These are phyloP conservation scores for Albifimbria verrucaria DNA, from an alignment of 2,329 filamentous ascomycete genomes.

Conservation along the genomic window DNA sequence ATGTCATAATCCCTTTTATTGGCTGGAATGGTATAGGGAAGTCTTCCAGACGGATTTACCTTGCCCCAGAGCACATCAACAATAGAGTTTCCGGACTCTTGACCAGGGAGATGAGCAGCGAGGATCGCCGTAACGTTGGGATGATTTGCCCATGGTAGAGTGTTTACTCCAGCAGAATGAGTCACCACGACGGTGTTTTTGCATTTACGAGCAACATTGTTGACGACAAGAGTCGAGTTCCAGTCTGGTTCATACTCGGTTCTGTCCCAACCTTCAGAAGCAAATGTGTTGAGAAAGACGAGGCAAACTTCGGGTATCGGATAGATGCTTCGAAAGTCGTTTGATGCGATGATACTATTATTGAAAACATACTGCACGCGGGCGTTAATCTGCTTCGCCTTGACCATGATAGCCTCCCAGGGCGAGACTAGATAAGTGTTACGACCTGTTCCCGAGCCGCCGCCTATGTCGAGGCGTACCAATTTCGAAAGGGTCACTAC, in stretches of 20 bases:
- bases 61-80: slow-evolving; percentile 71
- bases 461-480: slow-evolving; percentile 49
- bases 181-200: slow-evolving; percentile 8
- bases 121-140: slow-evolving; percentile 69
- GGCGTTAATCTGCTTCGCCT: slow-evolving; percentile 34
- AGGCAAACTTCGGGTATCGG: slow-evolving; percentile 58
- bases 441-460: slow-evolving; percentile 49
- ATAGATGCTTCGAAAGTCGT: slow-evolving; percentile 37
- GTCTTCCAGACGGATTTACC: slow-evolving; percentile 51
- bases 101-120: slow-evolving; percentile 70
- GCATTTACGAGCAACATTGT: slow-evolving; percentile 11
- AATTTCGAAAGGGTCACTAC: not conserved
- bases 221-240: slow-evolving; percentile 5
- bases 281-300: slow-evolving; percentile 62
- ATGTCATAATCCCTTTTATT: slow-evolving; percentile 62
- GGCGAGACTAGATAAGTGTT: slow-evolving; percentile 52
- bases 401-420: slow-evolving; percentile 46
- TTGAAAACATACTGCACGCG: slow-evolving; percentile 35
- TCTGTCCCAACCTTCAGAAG: slow-evolving; percentile 21
- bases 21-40: slow-evolving; percentile 79
- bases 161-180: slow-evolving; percentile 38
- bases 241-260: not conserved
- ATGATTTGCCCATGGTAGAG: slow-evolving; percentile 38
- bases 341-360: slow-evolving; percentile 31
- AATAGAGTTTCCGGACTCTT: slow-evolving; percentile 74